phyloP scores from a whole-genome alignment of 257 asterid species.

The Forsythia viridissima region DNA sequence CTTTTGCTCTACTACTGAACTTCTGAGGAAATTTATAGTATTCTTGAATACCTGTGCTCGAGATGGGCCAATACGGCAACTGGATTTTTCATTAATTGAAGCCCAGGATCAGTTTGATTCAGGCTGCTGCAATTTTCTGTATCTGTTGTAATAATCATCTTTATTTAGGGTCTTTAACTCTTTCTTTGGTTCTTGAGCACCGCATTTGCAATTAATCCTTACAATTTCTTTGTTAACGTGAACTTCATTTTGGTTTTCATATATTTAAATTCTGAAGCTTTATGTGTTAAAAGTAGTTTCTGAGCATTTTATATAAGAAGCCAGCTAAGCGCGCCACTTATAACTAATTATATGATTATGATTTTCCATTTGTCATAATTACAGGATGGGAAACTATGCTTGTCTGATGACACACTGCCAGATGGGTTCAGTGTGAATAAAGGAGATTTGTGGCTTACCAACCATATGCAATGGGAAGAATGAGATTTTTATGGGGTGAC shows the following conservation, averaged over 20 bases:
- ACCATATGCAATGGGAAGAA: slow-evolving; percentile 72
- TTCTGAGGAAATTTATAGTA: background rate
- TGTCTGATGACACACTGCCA: slow-evolving; percentile 46
- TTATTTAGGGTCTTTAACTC: background rate
- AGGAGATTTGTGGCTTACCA: slow-evolving; percentile 47
- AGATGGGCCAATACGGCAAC: background rate
- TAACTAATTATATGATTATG: background rate
- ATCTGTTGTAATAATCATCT: background rate
- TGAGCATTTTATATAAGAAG: background rate
- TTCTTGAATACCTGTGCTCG: background rate
- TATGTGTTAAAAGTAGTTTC: background rate
- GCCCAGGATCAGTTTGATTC: background rate
- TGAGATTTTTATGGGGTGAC: slow-evolving; percentile 59
- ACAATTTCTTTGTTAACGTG: background rate
- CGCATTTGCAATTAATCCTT: background rate
- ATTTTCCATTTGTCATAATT: background rate
- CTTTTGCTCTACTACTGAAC: background rate
- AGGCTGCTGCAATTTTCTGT: background rate
- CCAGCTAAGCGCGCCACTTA: background rate
- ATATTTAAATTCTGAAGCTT: background rate
- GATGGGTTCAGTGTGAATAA: slow-evolving; percentile 52
- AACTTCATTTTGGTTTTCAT: background rate
- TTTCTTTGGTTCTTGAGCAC: background rate
- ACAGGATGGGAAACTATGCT: slow-evolving; percentile 50
- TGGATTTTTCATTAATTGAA: background rate